Base-by-base conservation (phyloP, 192 early-diverging fungal species). In the Paraglomus occultum region DNA sequence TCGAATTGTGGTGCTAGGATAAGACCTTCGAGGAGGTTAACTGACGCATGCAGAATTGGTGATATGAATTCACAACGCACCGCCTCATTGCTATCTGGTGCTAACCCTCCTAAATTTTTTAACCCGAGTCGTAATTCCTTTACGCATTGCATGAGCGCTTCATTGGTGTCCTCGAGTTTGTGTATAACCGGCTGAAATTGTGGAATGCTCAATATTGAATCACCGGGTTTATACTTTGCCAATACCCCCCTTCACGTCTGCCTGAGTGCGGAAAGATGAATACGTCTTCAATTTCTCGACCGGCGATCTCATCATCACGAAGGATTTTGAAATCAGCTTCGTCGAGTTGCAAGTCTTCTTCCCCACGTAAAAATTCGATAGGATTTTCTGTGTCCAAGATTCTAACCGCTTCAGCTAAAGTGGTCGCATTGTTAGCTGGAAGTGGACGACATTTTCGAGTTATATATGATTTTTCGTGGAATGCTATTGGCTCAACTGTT, bases 301-400 rank as follows among this genome's bases (percentile, higher is more conserved):
- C 43, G 18, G 60, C 22, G 43, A 62, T 45, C 43, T 45, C 43
- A 9, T 62, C 60, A 45, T 62, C n/a, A 5, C 7, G 42, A 17
- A 62, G 8, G 6, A 62, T 62, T 45, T 62, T 23, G 31, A 45
- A 62, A 62, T 62, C 8, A 55, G 39, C 12, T 7, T 62, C 60
- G 43, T 10, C 9, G 31, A 62, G 60, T 23, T 62, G 4, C 23
- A 62, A 23, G 60, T 42, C 43, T 23, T 45, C 60, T 58, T 58
- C 4, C 39, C 18, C 60, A 62, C 60, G 60, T 45, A 62, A 62
- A 62, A 62, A 62, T 45, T 45, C 18, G 6, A 62, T 62, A 62
- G 47, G 60, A 46, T 62, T 8, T 8, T 62, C 43, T 4, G 60
- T 62, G 47, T 62, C 20, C 6, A 23, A 62, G 4, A 46, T 62